Evolutionary conservation across 202 grass and related monocot species (phyloP).

Genomic region (Zoysia matrella): DNA sequence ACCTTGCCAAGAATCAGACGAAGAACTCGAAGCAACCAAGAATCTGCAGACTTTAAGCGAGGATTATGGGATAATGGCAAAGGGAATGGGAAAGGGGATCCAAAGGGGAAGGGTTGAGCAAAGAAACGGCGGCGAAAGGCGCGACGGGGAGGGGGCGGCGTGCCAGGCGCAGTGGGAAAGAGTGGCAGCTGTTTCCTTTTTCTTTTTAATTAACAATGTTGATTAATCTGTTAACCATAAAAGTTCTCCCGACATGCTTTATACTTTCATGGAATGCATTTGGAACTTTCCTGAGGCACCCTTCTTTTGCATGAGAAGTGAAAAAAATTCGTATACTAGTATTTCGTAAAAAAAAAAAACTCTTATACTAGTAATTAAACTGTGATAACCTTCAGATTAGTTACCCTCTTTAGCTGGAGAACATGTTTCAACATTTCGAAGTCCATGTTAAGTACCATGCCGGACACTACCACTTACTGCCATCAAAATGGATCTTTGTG

Average conservation of each 20-base stretch:
- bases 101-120: conserved; percentile 1
- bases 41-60: neutral
- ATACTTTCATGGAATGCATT: conserved; percentile 19
- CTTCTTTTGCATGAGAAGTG: too few species aligned
- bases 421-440: neutral
- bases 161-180: neutral
- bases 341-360: too few species aligned
- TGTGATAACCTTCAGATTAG: too few species aligned
- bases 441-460: neutral
- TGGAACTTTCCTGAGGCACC: conserved; percentile 1
- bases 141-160: neutral
- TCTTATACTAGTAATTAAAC: too few species aligned
- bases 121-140: too few species aligned
- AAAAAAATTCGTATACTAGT: too few species aligned
- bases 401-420: neutral
- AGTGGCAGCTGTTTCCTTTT: neutral
- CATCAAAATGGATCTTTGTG: neutral
- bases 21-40: neutral
- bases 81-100: conserved; percentile 10
- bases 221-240: conserved; percentile 16
- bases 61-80: conserved; percentile 28
- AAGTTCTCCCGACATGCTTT: conserved; percentile 34
- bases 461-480: neutral
- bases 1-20: conserved; percentile 42
- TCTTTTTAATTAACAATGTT: conserved; percentile 32